phyloP scores from a whole-genome alignment of 352 stramenopile genomes.

The Phytophthora syringae region DNA sequence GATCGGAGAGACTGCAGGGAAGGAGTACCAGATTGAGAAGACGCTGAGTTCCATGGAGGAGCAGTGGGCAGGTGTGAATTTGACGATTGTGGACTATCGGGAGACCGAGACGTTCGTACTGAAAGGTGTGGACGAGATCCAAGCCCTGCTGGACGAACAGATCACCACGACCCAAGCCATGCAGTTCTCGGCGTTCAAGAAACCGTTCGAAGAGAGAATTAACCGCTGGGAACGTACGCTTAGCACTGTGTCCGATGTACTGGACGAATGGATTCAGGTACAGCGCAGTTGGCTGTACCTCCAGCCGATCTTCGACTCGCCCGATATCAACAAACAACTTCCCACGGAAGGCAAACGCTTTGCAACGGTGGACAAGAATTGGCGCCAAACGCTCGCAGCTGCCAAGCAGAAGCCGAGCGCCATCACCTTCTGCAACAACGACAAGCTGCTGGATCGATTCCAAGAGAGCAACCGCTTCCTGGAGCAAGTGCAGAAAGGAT shows the following conservation, averaged over 20 bases:
- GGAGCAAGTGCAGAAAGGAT: conserved; percentile 95
- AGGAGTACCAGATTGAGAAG: conserved; percentile 96
- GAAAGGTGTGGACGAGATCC: conserved; percentile 95
- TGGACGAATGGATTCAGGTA: conserved; percentile 95
- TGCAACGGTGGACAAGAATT: conserved; percentile 96
- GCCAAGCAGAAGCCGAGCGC: conserved; percentile 87
- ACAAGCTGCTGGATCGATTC: conserved; percentile 92
- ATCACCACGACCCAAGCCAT: conserved; percentile 96
- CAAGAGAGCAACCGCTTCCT: conserved; percentile 94
- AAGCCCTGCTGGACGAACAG: conserved; percentile 94
- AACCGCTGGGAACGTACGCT: conserved; percentile 92
- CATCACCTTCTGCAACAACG: conserved; percentile 94
- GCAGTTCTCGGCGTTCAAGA: conserved; percentile 96
- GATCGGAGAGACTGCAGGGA: conserved; percentile 93
- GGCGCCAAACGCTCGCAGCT: conserved; percentile 87
- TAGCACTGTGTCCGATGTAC: conserved; percentile 90
- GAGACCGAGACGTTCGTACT: conserved; percentile 95
- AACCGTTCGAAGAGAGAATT: conserved; percentile 94
- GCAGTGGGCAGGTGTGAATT: conserved; percentile 87
- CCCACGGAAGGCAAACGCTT: conserved; percentile 95
- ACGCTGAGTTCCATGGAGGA: conserved; percentile 93
- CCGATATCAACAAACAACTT: conserved; percentile 97
- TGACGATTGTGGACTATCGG: conserved; percentile 89
- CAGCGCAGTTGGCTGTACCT: conserved; percentile 97
- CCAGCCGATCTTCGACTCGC: conserved; percentile 95